Evolutionary conservation across 768 basidiomycete genomes (phyloP), one percentile per base, ranked within the genome.

Genomic region (Xerocomus potaroensis): DNA sequence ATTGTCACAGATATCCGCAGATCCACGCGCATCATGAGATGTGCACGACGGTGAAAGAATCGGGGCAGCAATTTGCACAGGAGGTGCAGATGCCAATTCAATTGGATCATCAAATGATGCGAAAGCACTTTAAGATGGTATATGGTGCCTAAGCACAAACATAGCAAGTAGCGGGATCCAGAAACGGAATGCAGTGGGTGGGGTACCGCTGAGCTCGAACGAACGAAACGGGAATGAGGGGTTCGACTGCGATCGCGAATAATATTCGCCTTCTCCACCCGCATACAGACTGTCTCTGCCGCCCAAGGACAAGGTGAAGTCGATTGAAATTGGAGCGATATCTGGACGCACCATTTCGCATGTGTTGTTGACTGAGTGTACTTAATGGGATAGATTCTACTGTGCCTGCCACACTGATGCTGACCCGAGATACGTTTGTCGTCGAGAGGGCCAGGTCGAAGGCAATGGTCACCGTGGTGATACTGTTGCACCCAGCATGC

Each of bases 11-110:
- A 51, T 76, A 5, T 70, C 71, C 8, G 68, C 76, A 80, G 45
- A 69, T 81, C 36, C 72, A 78, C n/a, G 78, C 75, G 15, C 68
- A 80, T 42, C 74, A 74, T 48, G 69, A 76, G 45, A 69, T 82
- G 6, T 68, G 76, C 40, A 64, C 60, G 14, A 67, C 70, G 5
- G 72, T 48, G 23, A 41, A 37, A 15, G 61, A 64, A 26, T 58
- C 61, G 30, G 58, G 26, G 33, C 54, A 57, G 15, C 49, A 57
- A 19, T 49, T 48, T 22, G 55, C 48, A 10, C 47, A 58, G 4
- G 60, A 63, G n/a, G 50, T 42, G 15, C 56, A 58, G 7, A 44
- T 53, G 22, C 16, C 53, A 1, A 23, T 61, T 11, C 19, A 42
- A 1, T 32, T 59, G 48, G 61, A 62, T 11, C 48, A 51, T 18